Evolutionary conservation across 2,329 filamentous ascomycete genomes (phyloP).

Genomic region (Periconia digitata): DNA sequence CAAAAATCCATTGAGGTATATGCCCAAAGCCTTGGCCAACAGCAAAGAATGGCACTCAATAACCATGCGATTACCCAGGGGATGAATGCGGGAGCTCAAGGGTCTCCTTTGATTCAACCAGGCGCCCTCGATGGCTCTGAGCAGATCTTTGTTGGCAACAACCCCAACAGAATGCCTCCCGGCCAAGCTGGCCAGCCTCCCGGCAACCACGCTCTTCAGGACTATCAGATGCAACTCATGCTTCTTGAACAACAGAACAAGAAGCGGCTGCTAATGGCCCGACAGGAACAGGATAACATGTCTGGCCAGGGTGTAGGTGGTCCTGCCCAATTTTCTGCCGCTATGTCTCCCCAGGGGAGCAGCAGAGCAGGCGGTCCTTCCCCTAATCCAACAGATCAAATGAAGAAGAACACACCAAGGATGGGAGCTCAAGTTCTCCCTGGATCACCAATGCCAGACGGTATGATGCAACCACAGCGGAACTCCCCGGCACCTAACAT

Average conservation of each 20-base stretch:
- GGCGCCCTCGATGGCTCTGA: constrained; percentile 34
- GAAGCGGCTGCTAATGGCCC: constrained; percentile 80
- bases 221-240: constrained; percentile 91
- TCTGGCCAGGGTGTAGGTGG: constrained; percentile 53
- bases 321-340: constrained; percentile 60
- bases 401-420: constrained; percentile 76
- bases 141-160: constrained; percentile 39
- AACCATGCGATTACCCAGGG: constrained; percentile 78
- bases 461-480: constrained; percentile 63
- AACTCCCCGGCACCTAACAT: constrained; percentile 62
- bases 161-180: constrained; percentile 59
- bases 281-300: constrained; percentile 74
- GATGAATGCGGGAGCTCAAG: constrained; percentile 71
- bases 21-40: constrained; percentile 79
- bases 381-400: constrained; percentile 75
- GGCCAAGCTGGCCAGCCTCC: constrained; percentile 54
- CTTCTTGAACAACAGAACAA: constrained; percentile 85
- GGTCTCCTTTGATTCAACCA: constrained; percentile 78
- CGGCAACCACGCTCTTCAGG: constrained; percentile 79
- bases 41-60: constrained; percentile 78
- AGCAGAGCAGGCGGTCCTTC: constrained; percentile 64
- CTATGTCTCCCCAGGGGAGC: constrained; percentile 69
- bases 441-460: constrained; percentile 68
- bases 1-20: constrained; percentile 87
- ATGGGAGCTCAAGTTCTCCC: constrained; percentile 70